Evolutionary conservation across 2,329 filamentous ascomycete genomes (phyloP).

Genomic region (Basipetospora chlamydospora): DNA sequence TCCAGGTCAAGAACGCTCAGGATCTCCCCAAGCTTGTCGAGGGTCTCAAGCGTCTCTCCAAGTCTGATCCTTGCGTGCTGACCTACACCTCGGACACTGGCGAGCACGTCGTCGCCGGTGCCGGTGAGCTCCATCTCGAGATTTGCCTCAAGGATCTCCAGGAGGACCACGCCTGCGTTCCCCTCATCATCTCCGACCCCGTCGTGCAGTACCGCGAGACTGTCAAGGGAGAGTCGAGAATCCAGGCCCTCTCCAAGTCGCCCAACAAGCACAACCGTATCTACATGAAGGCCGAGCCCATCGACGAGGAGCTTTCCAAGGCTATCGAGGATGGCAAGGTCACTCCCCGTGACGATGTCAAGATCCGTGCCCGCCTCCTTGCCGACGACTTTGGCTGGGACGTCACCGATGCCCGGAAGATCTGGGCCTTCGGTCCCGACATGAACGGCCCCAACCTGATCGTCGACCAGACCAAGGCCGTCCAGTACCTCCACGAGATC

Average conservation of each 20-base stretch:
- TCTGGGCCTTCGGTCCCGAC: conserved; percentile 99
- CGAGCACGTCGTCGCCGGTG: conserved; percentile 98
- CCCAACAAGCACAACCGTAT: conserved; percentile 99
- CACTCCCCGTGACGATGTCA: conserved; percentile 93
- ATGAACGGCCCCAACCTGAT: conserved; percentile 96
- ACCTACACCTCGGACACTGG: conserved; percentile 80
- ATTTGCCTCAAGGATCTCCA: conserved; percentile 99
- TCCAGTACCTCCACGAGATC: conserved; percentile 99
- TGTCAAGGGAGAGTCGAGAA: conserved; percentile 69
- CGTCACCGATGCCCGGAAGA: conserved; percentile 99
- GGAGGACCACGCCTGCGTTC: conserved; percentile 97
- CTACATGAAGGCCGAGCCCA: conserved; percentile 83
- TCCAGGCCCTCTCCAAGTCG: conserved; percentile 96
- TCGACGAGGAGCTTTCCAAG: conserved; percentile 79
- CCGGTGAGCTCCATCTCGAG: conserved; percentile 97
- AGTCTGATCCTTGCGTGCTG: conserved; percentile 97
- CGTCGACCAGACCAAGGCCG: conserved; percentile 99
- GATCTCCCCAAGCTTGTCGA: conserved; percentile 99
- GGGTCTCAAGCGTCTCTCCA: conserved; percentile 99
- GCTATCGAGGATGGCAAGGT: conserved; percentile 91
- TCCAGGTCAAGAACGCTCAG: conserved; percentile 99
- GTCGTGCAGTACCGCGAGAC: conserved; percentile 99
- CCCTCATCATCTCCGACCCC: conserved; percentile 93
- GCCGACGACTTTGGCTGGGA: conserved; percentile 98
- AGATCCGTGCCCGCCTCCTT: conserved; percentile 87